A percentile compares a stretch with the other conserved stretches of the same genome.
phyloP scores from a whole-genome alignment of 2,329 filamentous ascomycete species.

The Parastagonospora nodorum region DNA sequence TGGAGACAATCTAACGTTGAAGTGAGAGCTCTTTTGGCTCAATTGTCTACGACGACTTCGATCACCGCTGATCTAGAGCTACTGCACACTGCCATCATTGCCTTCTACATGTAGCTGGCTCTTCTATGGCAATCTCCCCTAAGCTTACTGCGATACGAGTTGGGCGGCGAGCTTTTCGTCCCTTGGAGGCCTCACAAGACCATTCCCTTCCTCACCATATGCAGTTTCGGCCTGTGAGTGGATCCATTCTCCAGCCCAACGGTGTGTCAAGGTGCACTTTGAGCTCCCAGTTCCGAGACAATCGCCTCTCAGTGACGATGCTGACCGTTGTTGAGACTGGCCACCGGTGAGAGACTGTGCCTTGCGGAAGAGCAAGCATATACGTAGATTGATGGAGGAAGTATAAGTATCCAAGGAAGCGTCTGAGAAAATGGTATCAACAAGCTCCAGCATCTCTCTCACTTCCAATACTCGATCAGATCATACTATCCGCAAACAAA shows the following conservation, averaged over 20 bases:
- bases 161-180: neutral
- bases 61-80: neutral
- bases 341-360: neutral
- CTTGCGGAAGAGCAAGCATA: neutral
- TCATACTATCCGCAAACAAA: neutral
- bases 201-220: neutral
- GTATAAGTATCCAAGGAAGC: slow-evolving; percentile 4
- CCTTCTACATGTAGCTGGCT: neutral
- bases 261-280: neutral
- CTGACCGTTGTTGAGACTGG: neutral
- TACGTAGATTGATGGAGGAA: neutral
- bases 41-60: neutral
- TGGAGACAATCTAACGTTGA: neutral
- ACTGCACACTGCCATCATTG: neutral
- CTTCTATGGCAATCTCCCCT: neutral
- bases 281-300: neutral
- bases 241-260: neutral
- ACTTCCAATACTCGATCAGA: neutral
- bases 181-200: neutral
- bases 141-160: neutral
- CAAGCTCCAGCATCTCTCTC: slow-evolving; percentile 5
- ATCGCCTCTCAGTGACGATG: neutral
- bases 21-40: neutral
- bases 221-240: neutral
- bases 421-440: neutral